Percentiles rank a stretch among this genome's conserved stretches.
Evolutionary conservation across 176 grass and related monocot genomes (phyloP).

Genomic region (Tuctoria greenei): DNA sequence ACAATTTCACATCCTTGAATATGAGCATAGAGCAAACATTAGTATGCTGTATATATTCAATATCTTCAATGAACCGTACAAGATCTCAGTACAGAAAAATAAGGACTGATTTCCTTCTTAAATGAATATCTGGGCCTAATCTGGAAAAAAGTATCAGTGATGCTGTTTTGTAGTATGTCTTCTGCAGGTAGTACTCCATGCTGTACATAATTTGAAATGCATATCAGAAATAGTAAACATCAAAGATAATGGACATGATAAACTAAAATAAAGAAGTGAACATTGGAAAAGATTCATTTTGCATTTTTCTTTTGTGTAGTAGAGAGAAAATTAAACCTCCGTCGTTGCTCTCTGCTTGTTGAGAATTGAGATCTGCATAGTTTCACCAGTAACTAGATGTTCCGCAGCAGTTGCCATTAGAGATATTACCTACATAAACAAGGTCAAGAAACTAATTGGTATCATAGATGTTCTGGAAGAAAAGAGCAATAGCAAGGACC

Average conservation of each 20-base stretch:
- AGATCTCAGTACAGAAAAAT: no score
- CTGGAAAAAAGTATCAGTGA: no score
- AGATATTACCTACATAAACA: slow-evolving; percentile 70
- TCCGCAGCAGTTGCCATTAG: slow-evolving; percentile 83
- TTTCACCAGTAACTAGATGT: slow-evolving; percentile 97
- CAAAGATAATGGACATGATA: slow-evolving; percentile 6
- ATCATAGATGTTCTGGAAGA: not conserved
- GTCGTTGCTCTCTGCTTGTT: slow-evolving; percentile 73
- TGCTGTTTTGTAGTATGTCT: slow-evolving; percentile 98
- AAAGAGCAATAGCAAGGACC: slow-evolving; percentile 8
- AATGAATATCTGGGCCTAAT: no score
- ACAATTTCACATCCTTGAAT: no score
- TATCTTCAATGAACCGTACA: no score
- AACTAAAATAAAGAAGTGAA: slow-evolving; percentile 15
- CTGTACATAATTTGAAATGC: slow-evolving; percentile 45
- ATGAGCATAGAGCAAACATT: no score
- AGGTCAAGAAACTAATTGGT: slow-evolving; percentile 18
- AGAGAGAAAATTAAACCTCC: slow-evolving; percentile 51
- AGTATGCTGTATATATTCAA: no score
- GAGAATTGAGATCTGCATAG: slow-evolving; percentile 96
- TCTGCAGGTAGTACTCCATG: slow-evolving; percentile 97
- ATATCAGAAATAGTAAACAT: slow-evolving; percentile 39
- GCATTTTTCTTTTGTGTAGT: not conserved
- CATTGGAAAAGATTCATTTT: slow-evolving; percentile 9
- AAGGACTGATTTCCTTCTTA: no score